Percentiles rank a stretch among this genome's conserved stretches.
phyloP scores from a whole-genome alignment of 2,329 filamentous ascomycete species.

The Domatiomyces catenatus region DNA sequence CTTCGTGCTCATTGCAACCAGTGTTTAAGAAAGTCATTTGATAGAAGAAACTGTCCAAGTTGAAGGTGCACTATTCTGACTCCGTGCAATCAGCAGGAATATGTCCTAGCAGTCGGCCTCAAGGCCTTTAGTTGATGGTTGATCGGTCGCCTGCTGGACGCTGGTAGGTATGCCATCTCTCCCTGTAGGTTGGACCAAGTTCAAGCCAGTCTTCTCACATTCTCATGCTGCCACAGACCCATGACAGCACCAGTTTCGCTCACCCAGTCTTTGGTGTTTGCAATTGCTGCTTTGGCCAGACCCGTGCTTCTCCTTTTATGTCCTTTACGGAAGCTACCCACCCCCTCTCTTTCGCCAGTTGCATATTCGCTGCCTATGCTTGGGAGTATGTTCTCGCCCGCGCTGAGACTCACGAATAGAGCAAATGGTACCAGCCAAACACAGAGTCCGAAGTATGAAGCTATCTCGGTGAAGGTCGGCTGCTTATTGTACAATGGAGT shows the following conservation, averaged over 20 bases:
- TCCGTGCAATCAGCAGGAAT: not conserved
- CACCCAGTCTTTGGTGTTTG: conserved; percentile 44
- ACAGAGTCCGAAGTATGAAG: conserved; percentile 87
- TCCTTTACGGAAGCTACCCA: conserved; percentile 17
- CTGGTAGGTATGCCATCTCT: not conserved
- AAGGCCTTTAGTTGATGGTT: not conserved
- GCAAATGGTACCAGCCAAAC: conserved; percentile 95
- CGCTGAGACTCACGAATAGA: conserved; percentile 83
- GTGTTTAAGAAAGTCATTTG: not conserved
- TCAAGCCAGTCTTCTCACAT: conserved; percentile 26
- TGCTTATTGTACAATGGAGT: conserved; percentile 39
- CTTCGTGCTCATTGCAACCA: not conserved
- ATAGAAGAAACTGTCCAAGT: not conserved
- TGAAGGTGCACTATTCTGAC: no score
- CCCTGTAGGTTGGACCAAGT: not conserved
- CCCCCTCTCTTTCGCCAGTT: conserved; percentile 34
- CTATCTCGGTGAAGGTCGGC: conserved; percentile 83
- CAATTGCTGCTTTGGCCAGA: conserved; percentile 50
- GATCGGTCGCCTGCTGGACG: not conserved
- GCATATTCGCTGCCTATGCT: conserved; percentile 71
- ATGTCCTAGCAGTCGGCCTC: not conserved
- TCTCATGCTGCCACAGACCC: conserved; percentile 47
- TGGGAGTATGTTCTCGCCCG: conserved; percentile 85
- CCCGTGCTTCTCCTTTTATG: conserved; percentile 37
- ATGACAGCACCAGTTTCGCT: conserved; percentile 47